Evolutionary conservation across 371 early-diverging fungal genomes (phyloP), one percentile per base, ranked within the genome.

Genomic region (Mortierella sp.): DNA sequence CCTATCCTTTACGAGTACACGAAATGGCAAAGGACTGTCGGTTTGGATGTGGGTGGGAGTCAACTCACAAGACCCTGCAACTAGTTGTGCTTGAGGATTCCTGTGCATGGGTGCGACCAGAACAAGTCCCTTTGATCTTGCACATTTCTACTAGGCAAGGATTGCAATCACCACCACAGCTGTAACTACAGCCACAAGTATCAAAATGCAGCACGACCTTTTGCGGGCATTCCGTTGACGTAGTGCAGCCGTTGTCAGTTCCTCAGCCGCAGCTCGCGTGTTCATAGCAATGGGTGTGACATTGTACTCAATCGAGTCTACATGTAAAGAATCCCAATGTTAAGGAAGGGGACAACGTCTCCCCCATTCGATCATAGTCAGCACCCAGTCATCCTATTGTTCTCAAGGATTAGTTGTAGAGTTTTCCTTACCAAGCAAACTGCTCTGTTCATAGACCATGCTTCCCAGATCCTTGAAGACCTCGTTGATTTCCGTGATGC

Each of bases 401-500:
- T 10, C 3, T 19, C 14, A 28, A 49, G 2, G 40, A 27, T 79
- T 84, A 70, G n/a, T n/a, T n/a, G n/a, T n/a, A n/a, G n/a, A n/a
- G n/a, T n/a, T n/a, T n/a, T n/a, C n/a, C n/a, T n/a, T 87, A 95
- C 96, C 93, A 40, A 98, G 85, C 71, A 96, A 86, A 57, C 91
- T 88, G 67, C 94, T 94, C 86, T 98, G 99, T 71, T 98, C 97
- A 52, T 93, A 91, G 16, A 98, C 98, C 60, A 98, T 84, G 46
- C 95, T 95, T 13, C 97, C 97, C 47, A 98, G 79, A 80, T 98
- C 97, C 63, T 96, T 83, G 79, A 98, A 98, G 54, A 98, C 92
- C 79, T 97, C 97, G 72, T 97, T 98, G 21, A 98, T 83, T 69
- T 94, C 92, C 3, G 88, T 88, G 31, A 98, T 96, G 17, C 95